Evolutionary conservation across 257 asterid species (phyloP), one percentile per base, ranked within the genome.

Genomic region (Primulina tabacum): DNA sequence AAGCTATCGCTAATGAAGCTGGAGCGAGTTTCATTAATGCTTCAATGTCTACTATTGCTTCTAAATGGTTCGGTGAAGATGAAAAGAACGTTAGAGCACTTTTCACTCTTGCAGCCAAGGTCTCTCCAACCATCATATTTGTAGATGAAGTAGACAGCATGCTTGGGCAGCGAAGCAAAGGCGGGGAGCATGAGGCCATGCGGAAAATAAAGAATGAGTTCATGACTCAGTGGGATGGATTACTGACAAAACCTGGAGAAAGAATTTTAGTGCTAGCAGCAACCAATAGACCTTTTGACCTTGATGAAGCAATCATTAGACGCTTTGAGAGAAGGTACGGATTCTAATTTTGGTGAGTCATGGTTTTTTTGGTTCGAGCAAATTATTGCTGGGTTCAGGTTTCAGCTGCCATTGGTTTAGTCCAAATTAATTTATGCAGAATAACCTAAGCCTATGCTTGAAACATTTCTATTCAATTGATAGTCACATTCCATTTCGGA

Each of bases 51-150:
- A 82, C 95, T 14, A 85, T 90, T 61, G 86, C 95, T 50, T 92
- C 97, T 9, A 92, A 92, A 79, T 92, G 96, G 97, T 87, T 92
- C 16, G 96, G 97, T 50, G 97, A 92, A 83, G 96, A 89, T 70
- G 97, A 92, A 77, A 92, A 92, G 84, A 87, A 87, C 72, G 95
- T 92, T 6, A 79, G 95, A 20, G 97, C 96, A 30, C 74, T 91
- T 65, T 91, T 91, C 85, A 86, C 91, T 71, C 85, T 89, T 9
- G 97, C 97, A 17, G 85, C 92, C 30, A 92, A 92, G 80, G 96
- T 92, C 8, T 83, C 96, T 34, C 97, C 97, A 1, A 89, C 97
- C n/a, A 89, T 92, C 32, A 86, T 92, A 70, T 89, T 92, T 71
- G 96, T 92, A 38, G 96, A 92, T 71, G 97, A 92, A 78, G 97